Evolutionary conservation across 805 yeast genomes (phyloP), one percentile per base, ranked within the genome.

Genomic region (Ogataea nakhonphanomensis): DNA sequence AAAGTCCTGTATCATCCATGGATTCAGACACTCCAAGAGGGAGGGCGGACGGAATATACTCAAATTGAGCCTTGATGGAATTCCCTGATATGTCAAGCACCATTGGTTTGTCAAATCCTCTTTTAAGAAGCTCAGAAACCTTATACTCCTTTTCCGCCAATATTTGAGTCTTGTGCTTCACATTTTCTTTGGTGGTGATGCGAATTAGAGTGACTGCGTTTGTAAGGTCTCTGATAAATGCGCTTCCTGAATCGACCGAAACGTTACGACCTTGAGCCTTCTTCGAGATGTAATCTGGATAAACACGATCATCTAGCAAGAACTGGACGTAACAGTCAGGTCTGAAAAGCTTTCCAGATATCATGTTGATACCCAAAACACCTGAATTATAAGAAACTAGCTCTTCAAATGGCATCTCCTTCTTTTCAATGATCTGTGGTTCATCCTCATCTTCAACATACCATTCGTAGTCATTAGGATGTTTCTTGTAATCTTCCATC

Each of bases 171-270:
- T 63, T 59, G 15, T 64, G 65, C 22, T 61, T 69, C 10, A 76
- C 78, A 25, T 70, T 68, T 13, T 68, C 70, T 37, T 67, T 73
- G 41, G 71, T 74, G 1, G 84, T 61, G n/a, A 79, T 56, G 58
- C 91, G 71, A 48, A 85, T 64, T 26, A 77, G 61, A 30, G 77
- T 48, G 34, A 61, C 67, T 26, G 89, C 81, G 56, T 83, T 71
- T 30, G 74, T 73, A 52, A 85, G 69, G 58, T 85, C 93, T 59
- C 95, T 76, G 35, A 85, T 69, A 49, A 84, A 84, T 0, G 75
- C 76, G 44, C 72, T 76, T 14, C 80, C 83, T 17, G 62, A 57
- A n/a, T 77, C 75, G 17, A 69, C 54, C 10, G 55, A 48, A 23
- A 84, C 58, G 9, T 46, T 56, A 36, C 72, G 71, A 24, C 76